Evolutionary conservation across 306 rosid genomes (phyloP), one percentile per base, ranked within the genome.

Genomic region (Inga oerstediana): DNA sequence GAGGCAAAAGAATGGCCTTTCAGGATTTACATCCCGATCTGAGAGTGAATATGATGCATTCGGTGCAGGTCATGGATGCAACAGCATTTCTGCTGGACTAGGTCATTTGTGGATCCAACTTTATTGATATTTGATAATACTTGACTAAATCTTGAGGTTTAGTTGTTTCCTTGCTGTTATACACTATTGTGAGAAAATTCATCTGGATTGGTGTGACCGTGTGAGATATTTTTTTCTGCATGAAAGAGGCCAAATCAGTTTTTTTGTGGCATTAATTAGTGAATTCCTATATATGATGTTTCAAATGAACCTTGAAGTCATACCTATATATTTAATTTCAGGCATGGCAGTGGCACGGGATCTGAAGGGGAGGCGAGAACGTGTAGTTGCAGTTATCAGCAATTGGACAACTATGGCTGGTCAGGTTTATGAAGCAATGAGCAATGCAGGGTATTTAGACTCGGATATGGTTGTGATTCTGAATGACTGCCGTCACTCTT

Each of bases 321-420:
- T 73, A 74, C 34, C 24, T 69, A 15, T 78, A 45, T 77, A 41
- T 85, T 75, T 52, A 46, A 74, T 84, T 87, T 80, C 83, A 95
- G 99, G 99, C 75, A 91, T 95, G 99, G 99, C 99, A 37, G 85
- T 93, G 73, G 98, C 99, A 4, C 91, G 99, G 68, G 99, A 95
- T 82, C 82, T 92, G 34, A 95, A 92, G 81, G 98, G 99, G 79
- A 93, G 94, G 77, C 87, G 91, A 83, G 98, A 95, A 72, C 89
- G 90, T 51, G 43, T 93, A 79, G 94, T 93, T 71, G 83, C 97
- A 32, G 91, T 93, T 78, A 93, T 95, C 86, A 92, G 94, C 88
- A 95, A 95, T 65, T 89, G 85, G 89, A 91, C 98, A 72, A 93
- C 98, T 44, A 89, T 89, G 93, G 87, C 98, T 22, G 99, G 99